Conservation (phyloP, 306 rosid species). For the Pachyrhizus erosus region DNA sequence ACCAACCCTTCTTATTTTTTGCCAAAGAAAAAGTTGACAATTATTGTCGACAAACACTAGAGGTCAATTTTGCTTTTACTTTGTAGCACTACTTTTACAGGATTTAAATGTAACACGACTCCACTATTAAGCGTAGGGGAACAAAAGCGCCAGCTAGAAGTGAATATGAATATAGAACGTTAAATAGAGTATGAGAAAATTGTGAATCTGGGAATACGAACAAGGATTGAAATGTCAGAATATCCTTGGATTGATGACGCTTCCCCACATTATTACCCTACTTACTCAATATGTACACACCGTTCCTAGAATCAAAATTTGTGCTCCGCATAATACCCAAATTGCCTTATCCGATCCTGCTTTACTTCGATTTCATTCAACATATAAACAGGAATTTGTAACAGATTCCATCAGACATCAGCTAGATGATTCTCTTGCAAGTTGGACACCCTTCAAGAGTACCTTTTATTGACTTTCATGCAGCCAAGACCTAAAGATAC, state of each 20-base stretch:
- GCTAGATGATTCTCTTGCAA: constrained; percentile 57
- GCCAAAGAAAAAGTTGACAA: not conserved
- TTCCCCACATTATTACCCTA: constrained; percentile 9
- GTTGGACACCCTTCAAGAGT: constrained; percentile 43
- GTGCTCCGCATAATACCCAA: constrained; percentile 28
- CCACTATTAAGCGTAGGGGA: not conserved
- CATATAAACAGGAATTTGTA: constrained; percentile 49
- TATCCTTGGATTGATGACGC: constrained; percentile 43
- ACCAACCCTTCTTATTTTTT: not conserved
- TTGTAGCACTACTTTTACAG: not conserved
- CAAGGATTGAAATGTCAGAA: constrained; percentile 40
- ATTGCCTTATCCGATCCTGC: constrained; percentile 31
- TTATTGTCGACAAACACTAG: not conserved
- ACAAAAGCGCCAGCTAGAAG: not conserved
- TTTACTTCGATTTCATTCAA: constrained; percentile 43
- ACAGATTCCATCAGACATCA: constrained; percentile 50
- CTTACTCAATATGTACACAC: constrained; percentile 25
- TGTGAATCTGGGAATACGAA: constrained; percentile 30
- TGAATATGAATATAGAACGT: constrained; percentile 9
- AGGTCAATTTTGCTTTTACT: not conserved
- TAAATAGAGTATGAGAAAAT: not conserved
- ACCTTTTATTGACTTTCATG: constrained; percentile 44
- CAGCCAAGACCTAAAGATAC: constrained; percentile 43
- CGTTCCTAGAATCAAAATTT: constrained; percentile 9
- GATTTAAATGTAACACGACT: not conserved